phyloP scores from a whole-genome alignment of 2,329 filamentous ascomycete genomes.

The Oidium heveae region DNA sequence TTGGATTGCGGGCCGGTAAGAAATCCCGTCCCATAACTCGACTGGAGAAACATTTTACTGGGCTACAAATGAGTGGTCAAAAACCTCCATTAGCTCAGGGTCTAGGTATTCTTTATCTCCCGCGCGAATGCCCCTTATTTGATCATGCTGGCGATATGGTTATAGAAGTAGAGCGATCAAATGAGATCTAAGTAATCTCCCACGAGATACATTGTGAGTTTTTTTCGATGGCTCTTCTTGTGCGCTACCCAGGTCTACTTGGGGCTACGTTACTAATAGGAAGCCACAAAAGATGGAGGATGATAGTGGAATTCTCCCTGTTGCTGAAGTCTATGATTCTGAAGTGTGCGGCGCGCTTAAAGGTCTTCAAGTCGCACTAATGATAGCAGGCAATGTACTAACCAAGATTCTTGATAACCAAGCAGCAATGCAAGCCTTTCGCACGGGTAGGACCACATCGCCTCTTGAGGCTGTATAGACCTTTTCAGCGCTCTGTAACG shows the following conservation, averaged over 20 bases:
- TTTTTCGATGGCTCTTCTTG: too few relatives aligned
- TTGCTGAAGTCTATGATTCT: neutral
- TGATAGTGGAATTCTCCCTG: neutral
- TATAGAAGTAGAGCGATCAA: too few relatives aligned
- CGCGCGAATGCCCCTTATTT: too few relatives aligned
- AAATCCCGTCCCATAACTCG: neutral
- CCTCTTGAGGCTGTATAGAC: neutral
- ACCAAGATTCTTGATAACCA: neutral
- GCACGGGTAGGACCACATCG: neutral
- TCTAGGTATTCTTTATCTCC: neutral
- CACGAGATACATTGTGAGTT: too few relatives aligned
- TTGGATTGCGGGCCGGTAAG: neutral
- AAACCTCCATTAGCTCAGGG: too few relatives aligned
- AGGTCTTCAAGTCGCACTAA: neutral
- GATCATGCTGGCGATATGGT: too few relatives aligned
- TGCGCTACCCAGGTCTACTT: too few relatives aligned
- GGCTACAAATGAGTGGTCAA: too few relatives aligned
- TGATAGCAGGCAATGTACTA: neutral
- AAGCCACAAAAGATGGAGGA: too few relatives aligned
- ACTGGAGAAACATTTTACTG: too few relatives aligned
- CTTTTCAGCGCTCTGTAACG: neutral
- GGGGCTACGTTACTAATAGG: too few relatives aligned
- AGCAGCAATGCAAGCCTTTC: neutral
- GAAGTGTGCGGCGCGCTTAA: neutral
- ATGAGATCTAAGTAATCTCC: too few relatives aligned